phyloP scores from a whole-genome alignment of 78 protist genomes.

The Monosiga brevicollis region DNA sequence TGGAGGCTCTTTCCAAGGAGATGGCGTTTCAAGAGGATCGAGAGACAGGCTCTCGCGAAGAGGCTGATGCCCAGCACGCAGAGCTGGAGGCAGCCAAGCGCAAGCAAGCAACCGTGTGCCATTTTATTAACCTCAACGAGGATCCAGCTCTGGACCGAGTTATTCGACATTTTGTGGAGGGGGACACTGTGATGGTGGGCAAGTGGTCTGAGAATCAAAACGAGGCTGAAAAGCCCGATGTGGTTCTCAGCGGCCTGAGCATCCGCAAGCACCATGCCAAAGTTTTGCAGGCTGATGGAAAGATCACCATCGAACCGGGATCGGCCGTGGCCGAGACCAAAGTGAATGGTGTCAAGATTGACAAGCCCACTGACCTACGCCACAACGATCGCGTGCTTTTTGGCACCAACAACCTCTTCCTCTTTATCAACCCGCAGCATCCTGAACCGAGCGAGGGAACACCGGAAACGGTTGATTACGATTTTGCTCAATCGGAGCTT shows the following conservation, averaged over 20 bases:
- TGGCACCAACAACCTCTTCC: neutral
- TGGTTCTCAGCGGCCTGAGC: neutral
- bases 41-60: conserved; percentile 3
- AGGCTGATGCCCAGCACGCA: neutral
- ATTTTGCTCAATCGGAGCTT: neutral
- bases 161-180: conserved; percentile 43
- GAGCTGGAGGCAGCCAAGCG: neutral
- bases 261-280: neutral
- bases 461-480: neutral
- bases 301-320: neutral
- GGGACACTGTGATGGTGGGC: neutral
- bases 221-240: neutral
- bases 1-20: neutral
- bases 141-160: conserved; percentile 65
- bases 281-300: neutral
- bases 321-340: neutral
- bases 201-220: neutral
- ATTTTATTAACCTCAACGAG: conserved; percentile 68
- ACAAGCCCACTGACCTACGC: neutral
- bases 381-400: neutral
- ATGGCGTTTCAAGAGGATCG: conserved; percentile 27
- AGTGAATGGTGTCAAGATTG: neutral
- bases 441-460: neutral
- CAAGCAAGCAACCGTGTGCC: conserved; percentile 23
- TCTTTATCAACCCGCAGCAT: neutral